phyloP scores from a whole-genome alignment of 352 stramenopile genomes.

The Phytophthora parvispora region DNA sequence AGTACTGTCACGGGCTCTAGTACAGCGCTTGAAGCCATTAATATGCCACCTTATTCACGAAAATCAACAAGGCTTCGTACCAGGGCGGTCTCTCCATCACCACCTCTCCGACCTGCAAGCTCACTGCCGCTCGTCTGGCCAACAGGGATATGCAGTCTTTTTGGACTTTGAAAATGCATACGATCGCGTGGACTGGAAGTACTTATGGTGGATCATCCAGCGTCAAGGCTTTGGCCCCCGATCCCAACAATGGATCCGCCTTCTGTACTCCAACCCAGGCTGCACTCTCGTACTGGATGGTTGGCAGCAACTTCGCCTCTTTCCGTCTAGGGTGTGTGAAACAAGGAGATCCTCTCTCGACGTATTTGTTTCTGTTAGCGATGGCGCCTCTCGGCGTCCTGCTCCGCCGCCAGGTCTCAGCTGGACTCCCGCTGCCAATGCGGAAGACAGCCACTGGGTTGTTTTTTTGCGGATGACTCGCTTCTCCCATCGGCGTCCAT shows the following conservation, averaged over 20 bases:
- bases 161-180: neutral
- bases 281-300: neutral
- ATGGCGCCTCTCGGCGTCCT: neutral
- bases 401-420: neutral
- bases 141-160: neutral
- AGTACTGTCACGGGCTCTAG: neutral
- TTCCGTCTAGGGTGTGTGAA: neutral
- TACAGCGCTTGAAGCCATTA: neutral
- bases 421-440: neutral
- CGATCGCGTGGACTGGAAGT: neutral
- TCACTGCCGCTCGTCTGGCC: neutral
- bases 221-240: neutral
- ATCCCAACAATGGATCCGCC: neutral
- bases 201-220: neutral
- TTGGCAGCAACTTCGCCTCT: neutral
- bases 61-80: neutral
- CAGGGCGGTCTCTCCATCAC: neutral
- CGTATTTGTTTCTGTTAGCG: neutral
- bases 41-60: neutral
- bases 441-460: neutral
- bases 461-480: constrained; percentile 3
- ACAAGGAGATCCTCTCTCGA: neutral
- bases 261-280: neutral
- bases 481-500: neutral
- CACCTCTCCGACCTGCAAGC: neutral